Percentiles rank a stretch among this genome's conserved stretches.
phyloP scores from a whole-genome alignment of 2,329 filamentous ascomycete species.

The Hypocreales sp. region DNA sequence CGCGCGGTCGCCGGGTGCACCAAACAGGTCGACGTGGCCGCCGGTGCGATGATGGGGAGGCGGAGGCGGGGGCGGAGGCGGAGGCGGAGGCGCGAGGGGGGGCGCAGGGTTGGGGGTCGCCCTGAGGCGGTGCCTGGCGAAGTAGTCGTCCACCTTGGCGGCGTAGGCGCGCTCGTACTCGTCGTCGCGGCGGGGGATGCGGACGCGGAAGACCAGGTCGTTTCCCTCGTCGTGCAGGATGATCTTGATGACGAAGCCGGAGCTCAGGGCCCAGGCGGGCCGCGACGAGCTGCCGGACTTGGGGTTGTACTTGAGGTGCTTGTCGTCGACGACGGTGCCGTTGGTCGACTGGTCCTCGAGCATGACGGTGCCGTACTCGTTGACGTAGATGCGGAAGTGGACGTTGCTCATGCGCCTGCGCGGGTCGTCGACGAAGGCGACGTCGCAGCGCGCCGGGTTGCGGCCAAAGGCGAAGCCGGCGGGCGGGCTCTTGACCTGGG shows the following conservation, averaged over 20 bases:
- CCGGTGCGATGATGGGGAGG: too few relatives aligned
- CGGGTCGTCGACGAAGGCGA: constrained; percentile 50
- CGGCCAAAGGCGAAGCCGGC: constrained; percentile 80
- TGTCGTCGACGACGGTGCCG: constrained; percentile 72
- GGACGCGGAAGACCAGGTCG: constrained; percentile 70
- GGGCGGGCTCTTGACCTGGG: constrained; percentile 48
- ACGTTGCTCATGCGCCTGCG: constrained; percentile 72
- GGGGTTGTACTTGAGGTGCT: constrained; percentile 36
- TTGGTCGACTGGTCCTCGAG: constrained; percentile 92
- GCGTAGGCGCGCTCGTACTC: constrained; percentile 48
- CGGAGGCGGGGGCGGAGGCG: too few relatives aligned
- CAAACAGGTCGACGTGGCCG: constrained; percentile 27
- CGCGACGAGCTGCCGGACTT: constrained; percentile 17
- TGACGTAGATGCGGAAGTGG: constrained; percentile 92
- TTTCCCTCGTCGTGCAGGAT: constrained; percentile 31
- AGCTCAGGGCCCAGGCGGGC: constrained; percentile 45
- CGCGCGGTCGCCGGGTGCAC: constrained; percentile 7
- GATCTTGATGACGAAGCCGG: constrained; percentile 60
- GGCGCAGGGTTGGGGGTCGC: constrained; percentile 31
- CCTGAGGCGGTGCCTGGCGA: constrained; percentile 23
- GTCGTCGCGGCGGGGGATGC: constrained; percentile 63
- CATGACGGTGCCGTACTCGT: constrained; percentile 76
- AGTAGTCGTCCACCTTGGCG: constrained; percentile 53
- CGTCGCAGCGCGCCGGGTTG: constrained; percentile 55
- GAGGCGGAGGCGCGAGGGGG: background rate